Evolutionary conservation across 2,329 filamentous ascomycete genomes (phyloP), one percentile per base, ranked within the genome.

Genomic region (Pseudogymnoascus pannorum): DNA sequence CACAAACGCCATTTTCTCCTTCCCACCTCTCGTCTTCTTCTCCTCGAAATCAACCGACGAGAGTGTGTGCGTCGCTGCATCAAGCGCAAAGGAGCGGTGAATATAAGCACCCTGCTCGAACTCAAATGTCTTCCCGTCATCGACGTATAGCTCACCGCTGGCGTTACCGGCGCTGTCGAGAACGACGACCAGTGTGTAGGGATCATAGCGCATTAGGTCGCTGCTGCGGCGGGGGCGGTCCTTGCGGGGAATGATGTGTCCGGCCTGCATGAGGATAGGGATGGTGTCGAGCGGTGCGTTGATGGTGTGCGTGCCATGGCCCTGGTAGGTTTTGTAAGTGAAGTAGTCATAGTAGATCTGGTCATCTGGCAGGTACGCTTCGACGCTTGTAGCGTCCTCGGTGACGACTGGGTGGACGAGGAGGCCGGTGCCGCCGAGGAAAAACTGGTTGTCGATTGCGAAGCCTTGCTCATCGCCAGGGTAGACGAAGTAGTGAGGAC

Each of bases 271-370:
- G 48, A 99, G 80, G 12, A 99, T 76, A 0, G 94, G 93, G 16
- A 96, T 89, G 69, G 87, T 91, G 61, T 96, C 89, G 2, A 97
- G 80, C 0, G 92, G 90, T 0, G 93, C 90, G 1, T 84, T 75
- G 36, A 97, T 78, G 0, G 83, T 88, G 64, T 77, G 78, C 73
- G 88, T 87, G 65, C 90, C 89, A 64, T 87, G 85, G 22, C 87
- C 87, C 38, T 79, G 75, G 71, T 95, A 85, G 44, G 85, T 78
- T 42, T 87, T 85, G 76, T 91, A 97, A 69, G 91, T 91, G 72
- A 94, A 95, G 78, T 99, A 99, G 75, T 97, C 90, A 71, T 92
- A 99, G 75, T 99, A 97, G 60, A 89, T 82, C 74, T 95, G 90
- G 62, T 88, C 83, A 68, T 97, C 93, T 0, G 92, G 88, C 60